Evolutionary conservation across 148 eudicot species (phyloP).

Genomic region (Chenopodium album): DNA sequence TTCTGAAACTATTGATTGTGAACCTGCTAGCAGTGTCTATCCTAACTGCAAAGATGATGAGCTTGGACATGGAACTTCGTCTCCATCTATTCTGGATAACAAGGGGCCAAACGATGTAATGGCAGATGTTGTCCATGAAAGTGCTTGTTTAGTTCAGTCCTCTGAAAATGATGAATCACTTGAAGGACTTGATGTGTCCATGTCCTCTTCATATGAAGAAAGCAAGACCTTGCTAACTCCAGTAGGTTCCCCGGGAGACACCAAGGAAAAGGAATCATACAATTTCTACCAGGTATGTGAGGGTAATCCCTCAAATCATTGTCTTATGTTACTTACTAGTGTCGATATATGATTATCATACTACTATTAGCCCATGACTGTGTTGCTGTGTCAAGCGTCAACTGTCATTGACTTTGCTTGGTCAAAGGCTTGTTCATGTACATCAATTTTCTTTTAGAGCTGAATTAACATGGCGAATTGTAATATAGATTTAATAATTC

Average conservation of each 20-base stretch:
- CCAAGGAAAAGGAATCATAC: slow-evolving; percentile 61
- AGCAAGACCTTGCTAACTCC: slow-evolving; percentile 37
- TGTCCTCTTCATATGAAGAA: slow-evolving; percentile 51
- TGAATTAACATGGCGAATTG: background rate
- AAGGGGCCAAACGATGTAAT: slow-evolving; percentile 25
- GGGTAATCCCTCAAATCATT: background rate
- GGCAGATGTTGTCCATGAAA: slow-evolving; percentile 28
- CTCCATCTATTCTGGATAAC: slow-evolving; percentile 29
- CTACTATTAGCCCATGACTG: background rate
- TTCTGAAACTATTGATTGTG: slow-evolving; percentile 25
- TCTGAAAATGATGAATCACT: slow-evolving; percentile 43
- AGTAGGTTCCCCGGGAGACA: slow-evolving; percentile 34
- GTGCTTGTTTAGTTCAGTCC: slow-evolving; percentile 35
- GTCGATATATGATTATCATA: background rate
- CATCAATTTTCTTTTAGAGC: background rate
- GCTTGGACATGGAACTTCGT: slow-evolving; percentile 18
- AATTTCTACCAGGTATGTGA: slow-evolving; percentile 81
- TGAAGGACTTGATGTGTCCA: slow-evolving; percentile 39
- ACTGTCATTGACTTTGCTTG: background rate
- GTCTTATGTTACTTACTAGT: background rate
- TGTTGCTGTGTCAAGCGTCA: background rate
- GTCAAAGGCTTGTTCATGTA: background rate
- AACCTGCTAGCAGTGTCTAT: slow-evolving; percentile 19
- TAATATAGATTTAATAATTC: background rate
- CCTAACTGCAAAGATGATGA: slow-evolving; percentile 22